phyloP scores from a whole-genome alignment of 2,329 filamentous ascomycete species.

The Fusarium decemcellulare region DNA sequence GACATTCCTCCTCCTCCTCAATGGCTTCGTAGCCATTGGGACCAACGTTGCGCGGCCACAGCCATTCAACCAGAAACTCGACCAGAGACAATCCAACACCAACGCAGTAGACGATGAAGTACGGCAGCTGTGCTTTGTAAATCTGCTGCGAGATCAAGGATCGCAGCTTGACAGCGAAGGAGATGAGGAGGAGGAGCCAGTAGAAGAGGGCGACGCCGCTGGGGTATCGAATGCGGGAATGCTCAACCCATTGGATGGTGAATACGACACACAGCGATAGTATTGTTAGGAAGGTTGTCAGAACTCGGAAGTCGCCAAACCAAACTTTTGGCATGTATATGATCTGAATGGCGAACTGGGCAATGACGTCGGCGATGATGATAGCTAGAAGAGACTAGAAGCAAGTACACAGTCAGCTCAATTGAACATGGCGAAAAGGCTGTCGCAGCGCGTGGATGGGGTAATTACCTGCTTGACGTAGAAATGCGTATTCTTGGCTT shows the following conservation, averaged over 20 bases:
- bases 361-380: constrained; percentile 76
- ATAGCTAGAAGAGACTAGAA: constrained; percentile 71
- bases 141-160: constrained; percentile 86
- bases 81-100: constrained; percentile 78
- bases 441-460: neutral
- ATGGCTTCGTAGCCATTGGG: constrained; percentile 70
- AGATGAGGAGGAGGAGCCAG: constrained; percentile 89
- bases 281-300: constrained; percentile 81
- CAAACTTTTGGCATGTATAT: constrained; percentile 77
- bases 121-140: constrained; percentile 75
- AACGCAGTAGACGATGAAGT: constrained; percentile 83
- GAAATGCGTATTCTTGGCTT: constrained; percentile 91
- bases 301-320: constrained; percentile 87
- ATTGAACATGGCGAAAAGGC: constrained; percentile 7
- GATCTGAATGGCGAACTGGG: constrained; percentile 84
- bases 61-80: constrained; percentile 87
- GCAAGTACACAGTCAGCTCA: constrained; percentile 17
- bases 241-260: constrained; percentile 87
- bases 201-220: constrained; percentile 93
- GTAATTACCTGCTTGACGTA: constrained; percentile 86
- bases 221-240: constrained; percentile 84
- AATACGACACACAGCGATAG: constrained; percentile 82
- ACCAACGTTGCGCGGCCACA: constrained; percentile 81
- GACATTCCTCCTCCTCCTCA: constrained; percentile 74
- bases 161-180: constrained; percentile 85